phyloP scores from a whole-genome alignment of 768 basidiomycete species.

The Pisolithus tinctorius region DNA sequence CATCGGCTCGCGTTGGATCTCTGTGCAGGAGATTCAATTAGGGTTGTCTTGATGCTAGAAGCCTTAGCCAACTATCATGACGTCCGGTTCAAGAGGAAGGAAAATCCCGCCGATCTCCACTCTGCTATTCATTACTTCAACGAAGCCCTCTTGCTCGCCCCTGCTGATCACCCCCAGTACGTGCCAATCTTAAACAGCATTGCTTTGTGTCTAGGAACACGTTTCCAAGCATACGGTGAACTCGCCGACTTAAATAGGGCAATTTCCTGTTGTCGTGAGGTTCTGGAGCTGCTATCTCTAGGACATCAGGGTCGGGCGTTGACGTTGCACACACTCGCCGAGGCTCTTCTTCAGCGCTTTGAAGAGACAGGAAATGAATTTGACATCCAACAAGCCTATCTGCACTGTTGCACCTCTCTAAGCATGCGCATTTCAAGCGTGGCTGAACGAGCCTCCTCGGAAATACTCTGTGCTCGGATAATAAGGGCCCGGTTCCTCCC shows the following conservation, averaged over 20 bases:
- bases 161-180: conserved; percentile 12
- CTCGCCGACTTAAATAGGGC: conserved; percentile 20
- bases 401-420: conserved; percentile 12
- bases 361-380: conserved; percentile 18
- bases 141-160: conserved; percentile 17
- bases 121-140: conserved; percentile 19
- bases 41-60: conserved; percentile 14
- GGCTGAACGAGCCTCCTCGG: conserved; percentile 10
- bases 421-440: conserved; percentile 2
- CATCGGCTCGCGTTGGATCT: conserved; percentile 16
- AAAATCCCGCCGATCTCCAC: conserved; percentile 19
- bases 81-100: conserved; percentile 18
- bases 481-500: conserved; percentile 17
- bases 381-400: conserved; percentile 20
- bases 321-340: conserved; percentile 12
- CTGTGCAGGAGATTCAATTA: conserved; percentile 7
- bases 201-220: conserved; percentile 11
- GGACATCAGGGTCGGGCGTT: conserved; percentile 11
- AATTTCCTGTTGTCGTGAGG: conserved; percentile 18
- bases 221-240: conserved; percentile 12
- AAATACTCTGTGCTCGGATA: conserved; percentile 17
- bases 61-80: conserved; percentile 18
- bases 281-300: conserved; percentile 14
- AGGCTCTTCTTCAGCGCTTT: conserved; percentile 19
- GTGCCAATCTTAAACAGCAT: conserved; percentile 9